These are phyloP conservation scores for Chlorella sp. DNA, from an alignment of 139 green algal species.

Conservation along the genomic window DNA sequence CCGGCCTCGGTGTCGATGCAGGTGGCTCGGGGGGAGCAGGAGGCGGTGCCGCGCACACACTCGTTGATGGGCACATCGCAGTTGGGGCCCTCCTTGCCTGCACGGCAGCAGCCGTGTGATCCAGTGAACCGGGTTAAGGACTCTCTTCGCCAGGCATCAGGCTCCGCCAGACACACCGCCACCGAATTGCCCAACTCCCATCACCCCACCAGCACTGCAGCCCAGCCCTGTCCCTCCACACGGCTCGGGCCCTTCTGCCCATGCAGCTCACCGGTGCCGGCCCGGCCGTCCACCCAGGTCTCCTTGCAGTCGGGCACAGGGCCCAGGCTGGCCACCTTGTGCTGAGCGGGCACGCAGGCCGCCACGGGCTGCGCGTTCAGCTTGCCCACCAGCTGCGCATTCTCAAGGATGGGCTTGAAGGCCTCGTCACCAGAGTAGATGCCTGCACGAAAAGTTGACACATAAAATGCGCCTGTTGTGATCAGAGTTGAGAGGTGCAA, in stretches of 20 bases:
- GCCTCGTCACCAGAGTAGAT: slow-evolving; percentile 49
- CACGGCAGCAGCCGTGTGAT: no score
- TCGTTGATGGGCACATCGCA: slow-evolving; percentile 71
- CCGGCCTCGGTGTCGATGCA: slow-evolving; percentile 61
- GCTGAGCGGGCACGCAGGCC: not conserved
- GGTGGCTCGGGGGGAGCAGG: slow-evolving; percentile 55
- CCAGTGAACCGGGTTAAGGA: no score
- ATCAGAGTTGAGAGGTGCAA: no score
- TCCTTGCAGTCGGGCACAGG: slow-evolving; percentile 34
- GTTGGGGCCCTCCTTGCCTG: slow-evolving; percentile 58
- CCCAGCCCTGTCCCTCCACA: not conserved
- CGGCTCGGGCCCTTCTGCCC: no score
- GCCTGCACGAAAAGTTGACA: no score
- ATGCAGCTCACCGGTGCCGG: slow-evolving; percentile 50
- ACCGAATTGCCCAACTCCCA: no score
- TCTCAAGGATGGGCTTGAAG: slow-evolving; percentile 42
- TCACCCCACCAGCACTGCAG: no score
- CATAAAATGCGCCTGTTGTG: no score
- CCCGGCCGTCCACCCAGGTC: slow-evolving; percentile 51
- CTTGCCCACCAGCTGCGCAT: slow-evolving; percentile 38
- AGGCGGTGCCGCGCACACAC: slow-evolving; percentile 58
- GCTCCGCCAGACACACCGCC: no score
- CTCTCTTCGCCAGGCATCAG: no score
- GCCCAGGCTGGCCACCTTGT: not conserved
- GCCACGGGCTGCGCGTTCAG: slow-evolving; percentile 19